phyloP scores from a whole-genome alignment of 2,329 filamentous ascomycete genomes.

The Monosporascus sp. region DNA sequence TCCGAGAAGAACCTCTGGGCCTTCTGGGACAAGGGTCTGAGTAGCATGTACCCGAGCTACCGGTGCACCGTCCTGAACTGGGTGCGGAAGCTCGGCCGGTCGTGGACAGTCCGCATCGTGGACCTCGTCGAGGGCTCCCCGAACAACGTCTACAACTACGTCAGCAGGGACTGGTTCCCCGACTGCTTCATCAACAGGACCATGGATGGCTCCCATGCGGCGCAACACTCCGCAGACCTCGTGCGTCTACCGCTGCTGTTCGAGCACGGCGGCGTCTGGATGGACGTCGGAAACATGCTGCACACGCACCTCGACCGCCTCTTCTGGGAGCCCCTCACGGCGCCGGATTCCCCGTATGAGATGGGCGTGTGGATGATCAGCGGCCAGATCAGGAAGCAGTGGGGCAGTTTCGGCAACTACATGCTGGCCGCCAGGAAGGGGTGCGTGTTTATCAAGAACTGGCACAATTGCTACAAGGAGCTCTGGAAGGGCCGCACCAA shows the following conservation, averaged over 20 bases:
- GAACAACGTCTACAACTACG: constrained; percentile 28
- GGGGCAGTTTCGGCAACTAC: constrained; percentile 34
- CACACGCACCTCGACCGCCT: constrained; percentile 27
- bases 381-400: constrained; percentile 26
- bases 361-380: constrained; percentile 28
- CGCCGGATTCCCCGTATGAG: constrained; percentile 20
- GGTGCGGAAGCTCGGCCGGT: constrained; percentile 33
- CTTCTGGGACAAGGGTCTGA: constrained; percentile 35
- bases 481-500: constrained; percentile 30
- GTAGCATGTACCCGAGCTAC: constrained; percentile 31
- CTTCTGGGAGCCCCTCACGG: constrained; percentile 27
- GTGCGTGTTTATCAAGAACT: constrained; percentile 36
- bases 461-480: constrained; percentile 32
- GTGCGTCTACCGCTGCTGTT: constrained; percentile 32
- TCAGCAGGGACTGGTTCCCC: constrained; percentile 26
- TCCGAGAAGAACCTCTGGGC: constrained; percentile 41
- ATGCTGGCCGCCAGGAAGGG: constrained; percentile 36
- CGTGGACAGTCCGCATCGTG: constrained; percentile 36
- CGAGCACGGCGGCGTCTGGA: constrained; percentile 30
- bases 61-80: constrained; percentile 34
- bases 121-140: constrained; percentile 30
- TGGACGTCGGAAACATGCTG: constrained; percentile 33
- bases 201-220: constrained; percentile 34
- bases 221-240: constrained; percentile 37
- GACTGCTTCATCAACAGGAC: constrained; percentile 30